phyloP scores from a whole-genome alignment of 805 yeast species.

The Kodamaea leandrae region DNA sequence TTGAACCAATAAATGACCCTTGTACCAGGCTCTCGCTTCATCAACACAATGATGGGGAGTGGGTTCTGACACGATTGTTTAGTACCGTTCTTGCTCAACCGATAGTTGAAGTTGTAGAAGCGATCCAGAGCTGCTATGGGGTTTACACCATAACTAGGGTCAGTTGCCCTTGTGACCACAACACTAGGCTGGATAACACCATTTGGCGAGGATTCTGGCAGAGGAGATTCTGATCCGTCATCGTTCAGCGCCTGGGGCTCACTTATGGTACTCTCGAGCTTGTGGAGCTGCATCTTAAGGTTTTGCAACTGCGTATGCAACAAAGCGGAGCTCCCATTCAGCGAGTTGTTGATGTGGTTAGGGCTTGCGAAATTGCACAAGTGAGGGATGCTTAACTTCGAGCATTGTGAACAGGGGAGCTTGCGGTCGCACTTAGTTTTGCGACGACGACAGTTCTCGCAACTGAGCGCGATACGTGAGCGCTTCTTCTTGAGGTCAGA shows the following conservation, averaged over 20 bases:
- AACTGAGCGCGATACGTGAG: constrained; percentile 44
- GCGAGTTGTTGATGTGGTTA: constrained; percentile 12
- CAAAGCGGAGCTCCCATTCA: constrained; percentile 1
- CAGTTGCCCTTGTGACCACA: constrained; percentile 1
- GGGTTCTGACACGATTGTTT: constrained; percentile 9
- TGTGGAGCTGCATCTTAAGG: constrained; percentile 8
- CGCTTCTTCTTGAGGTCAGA: constrained; percentile 25
- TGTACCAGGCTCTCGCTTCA: constrained; percentile 21
- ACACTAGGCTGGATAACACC: neutral
- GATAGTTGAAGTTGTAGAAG: constrained; percentile 10
- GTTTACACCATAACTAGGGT: constrained; percentile 3
- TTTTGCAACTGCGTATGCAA: constrained; percentile 5
- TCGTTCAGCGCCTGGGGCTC: neutral
- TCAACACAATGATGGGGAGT: constrained; percentile 14
- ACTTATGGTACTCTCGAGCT: constrained; percentile 8
- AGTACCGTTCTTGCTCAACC: neutral
- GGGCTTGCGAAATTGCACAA: constrained; percentile 12
- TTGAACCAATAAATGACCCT: constrained; percentile 16
- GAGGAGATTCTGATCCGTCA: too few relatives aligned
- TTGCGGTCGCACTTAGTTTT: constrained; percentile 44
- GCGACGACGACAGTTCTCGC: constrained; percentile 46
- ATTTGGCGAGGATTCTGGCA: too few relatives aligned
- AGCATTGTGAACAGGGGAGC: constrained; percentile 28
- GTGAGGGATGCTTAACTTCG: constrained; percentile 12
- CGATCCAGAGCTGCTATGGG: constrained; percentile 6